phyloP scores from a whole-genome alignment of 345 rosid genomes.

The Limnanthes douglasii region DNA sequence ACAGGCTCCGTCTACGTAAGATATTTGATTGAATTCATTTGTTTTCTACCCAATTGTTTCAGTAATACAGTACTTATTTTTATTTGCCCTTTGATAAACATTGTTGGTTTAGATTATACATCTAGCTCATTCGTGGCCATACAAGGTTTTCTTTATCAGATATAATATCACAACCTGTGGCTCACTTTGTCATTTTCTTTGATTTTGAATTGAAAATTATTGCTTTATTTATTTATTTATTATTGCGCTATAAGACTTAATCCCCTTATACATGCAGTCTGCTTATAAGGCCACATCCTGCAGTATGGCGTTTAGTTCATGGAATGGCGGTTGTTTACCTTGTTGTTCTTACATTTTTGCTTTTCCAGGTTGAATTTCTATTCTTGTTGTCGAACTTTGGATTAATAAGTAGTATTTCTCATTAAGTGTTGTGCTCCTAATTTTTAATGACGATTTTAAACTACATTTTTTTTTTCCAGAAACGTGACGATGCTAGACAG shows the following conservation, averaged over 20 bases:
- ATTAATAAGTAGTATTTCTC: conserved; percentile 4
- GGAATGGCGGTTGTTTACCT: conserved; percentile 76
- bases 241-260: too few relatives aligned
- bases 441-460: conserved; percentile 9
- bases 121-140: too few relatives aligned
- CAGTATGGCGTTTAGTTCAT: conserved; percentile 76
- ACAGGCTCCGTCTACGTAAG: conserved; percentile 87
- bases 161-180: too few relatives aligned
- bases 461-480: conserved; percentile 25
- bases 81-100: conserved; percentile 7
- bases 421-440: neutral
- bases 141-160: too few relatives aligned
- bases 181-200: too few relatives aligned
- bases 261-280: too few relatives aligned
- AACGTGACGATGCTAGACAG: conserved; percentile 68
- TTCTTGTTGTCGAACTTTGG: too few relatives aligned
- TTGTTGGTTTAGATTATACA: too few relatives aligned
- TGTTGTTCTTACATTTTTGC: conserved; percentile 60
- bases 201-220: too few relatives aligned
- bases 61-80: conserved; percentile 6
- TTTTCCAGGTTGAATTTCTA: conserved; percentile 55
- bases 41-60: too few relatives aligned
- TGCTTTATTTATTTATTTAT: too few relatives aligned
- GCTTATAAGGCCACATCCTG: conserved; percentile 77
- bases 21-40: too few relatives aligned